Base-by-base conservation (phyloP, 768 basidiomycete species). In the Daedaleopsis sinensis region DNA sequence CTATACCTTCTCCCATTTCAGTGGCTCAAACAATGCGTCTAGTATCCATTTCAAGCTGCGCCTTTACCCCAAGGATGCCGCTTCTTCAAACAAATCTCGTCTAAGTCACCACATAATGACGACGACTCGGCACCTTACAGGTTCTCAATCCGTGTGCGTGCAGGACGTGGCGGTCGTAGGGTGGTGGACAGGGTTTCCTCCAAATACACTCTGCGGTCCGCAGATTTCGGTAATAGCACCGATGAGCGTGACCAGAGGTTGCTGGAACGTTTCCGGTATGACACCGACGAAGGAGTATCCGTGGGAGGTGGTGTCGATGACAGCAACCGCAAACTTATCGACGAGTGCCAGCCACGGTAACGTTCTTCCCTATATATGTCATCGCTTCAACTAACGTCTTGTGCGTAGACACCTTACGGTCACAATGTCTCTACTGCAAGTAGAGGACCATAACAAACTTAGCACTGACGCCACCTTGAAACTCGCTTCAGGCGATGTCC, bases 91-190 rank as follows among this genome's bases (percentile, higher is more conserved):
- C 80, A 80, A 53, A 75, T 90, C 7, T 74, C 83, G 11, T 76
- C 80, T 21, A 74, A 74, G 16, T 65, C 67, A 46, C 59, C 76
- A 38, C 60, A 49, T 52, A 52, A 50, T 16, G 69, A 68, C 38
- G 65, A 44, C 11, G 73, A 74, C 4, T 73, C 73, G 38, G 65
- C 71, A 12, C 64, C 67, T 5, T 67, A 71, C 18, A 70, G 70
- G 7, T 73, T 76, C 12, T 65, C 85, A 2, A 78, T 94, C 58
- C 90, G 96, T 62, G 68, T 89, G 51, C 89, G 96, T 10, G 74
- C 82, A 58, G 94, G 94, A 1, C 91, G 96, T 57, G 92, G 91
- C 37, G 96, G 96, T 4, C 84, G 92, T 32, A 71, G 88, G 67
- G 96, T 18, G 94, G 97, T 75, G 84, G 96, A 50, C 24, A 67